Conservation (phyloP, 495 filamentous ascomycete genomes). For the Penicillium ucsense region DNA sequence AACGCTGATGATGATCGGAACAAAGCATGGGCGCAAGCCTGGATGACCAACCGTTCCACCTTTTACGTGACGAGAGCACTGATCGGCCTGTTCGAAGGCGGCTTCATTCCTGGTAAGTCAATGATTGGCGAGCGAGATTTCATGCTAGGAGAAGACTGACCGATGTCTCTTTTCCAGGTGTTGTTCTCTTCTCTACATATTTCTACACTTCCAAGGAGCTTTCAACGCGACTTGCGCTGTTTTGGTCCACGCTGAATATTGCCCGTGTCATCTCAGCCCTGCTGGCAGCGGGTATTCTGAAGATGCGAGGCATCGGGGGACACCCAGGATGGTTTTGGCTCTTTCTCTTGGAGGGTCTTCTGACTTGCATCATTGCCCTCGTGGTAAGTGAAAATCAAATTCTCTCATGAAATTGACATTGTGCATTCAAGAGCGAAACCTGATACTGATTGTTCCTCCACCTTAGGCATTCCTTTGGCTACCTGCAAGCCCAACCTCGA, state of each 20-base stretch:
- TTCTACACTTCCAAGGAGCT: not conserved
- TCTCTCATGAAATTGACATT: not conserved
- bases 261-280: not conserved
- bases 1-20: not conserved
- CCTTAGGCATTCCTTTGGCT: not conserved
- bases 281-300: not conserved
- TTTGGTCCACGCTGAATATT: not conserved
- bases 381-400: not conserved
- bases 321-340: not conserved
- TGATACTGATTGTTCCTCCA: not conserved
- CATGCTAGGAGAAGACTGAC: not conserved
- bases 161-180: not conserved
- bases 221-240: not conserved
- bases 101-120: not conserved
- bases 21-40: not conserved
- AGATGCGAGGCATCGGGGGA: not conserved
- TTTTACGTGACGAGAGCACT: not conserved
- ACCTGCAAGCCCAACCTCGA: not conserved
- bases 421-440: too few relatives aligned
- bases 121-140: not conserved
- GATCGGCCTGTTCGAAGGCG: not conserved
- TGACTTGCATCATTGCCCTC: not conserved
- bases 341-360: not conserved
- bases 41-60: not conserved
- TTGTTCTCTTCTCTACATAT: not conserved